Percentiles rank a stretch among this genome's conserved stretches.
These are phyloP conservation scores for Plasmodium coatneyi DNA, from an alignment of 169 alveolate genomes.

Conservation along the genomic window DNA sequence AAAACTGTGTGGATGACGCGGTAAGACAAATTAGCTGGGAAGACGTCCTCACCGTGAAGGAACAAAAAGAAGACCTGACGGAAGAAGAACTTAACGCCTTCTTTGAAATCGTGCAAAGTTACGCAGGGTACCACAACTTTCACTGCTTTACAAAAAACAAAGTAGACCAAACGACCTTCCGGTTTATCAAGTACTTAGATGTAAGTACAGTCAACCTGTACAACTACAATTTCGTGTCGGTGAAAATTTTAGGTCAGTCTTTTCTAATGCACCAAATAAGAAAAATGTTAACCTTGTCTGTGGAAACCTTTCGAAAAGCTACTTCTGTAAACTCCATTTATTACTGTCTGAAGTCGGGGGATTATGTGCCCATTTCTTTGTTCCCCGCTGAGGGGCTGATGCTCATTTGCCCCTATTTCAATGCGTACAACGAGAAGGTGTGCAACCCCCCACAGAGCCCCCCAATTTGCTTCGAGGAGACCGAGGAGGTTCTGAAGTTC, in stretches of 20 bases:
- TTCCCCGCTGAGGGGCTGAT: constrained; percentile 86
- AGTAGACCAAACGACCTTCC: constrained; percentile 80
- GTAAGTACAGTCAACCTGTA: constrained; percentile 53
- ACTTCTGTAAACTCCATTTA: constrained; percentile 83
- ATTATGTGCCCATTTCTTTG: constrained; percentile 64
- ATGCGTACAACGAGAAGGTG: constrained; percentile 43
- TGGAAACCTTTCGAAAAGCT: constrained; percentile 83
- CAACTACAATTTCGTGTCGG: constrained; percentile 73
- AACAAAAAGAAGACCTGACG: constrained; percentile 69
- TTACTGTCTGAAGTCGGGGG: constrained; percentile 75
- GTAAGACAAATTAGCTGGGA: neutral
- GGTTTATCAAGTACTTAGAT: constrained; percentile 84
- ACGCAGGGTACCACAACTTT: constrained; percentile 86
- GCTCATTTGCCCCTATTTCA: constrained; percentile 69
- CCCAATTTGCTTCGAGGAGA: constrained; percentile 28
- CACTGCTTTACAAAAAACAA: constrained; percentile 84
- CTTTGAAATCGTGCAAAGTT: constrained; percentile 77
- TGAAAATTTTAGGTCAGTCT: constrained; percentile 86
- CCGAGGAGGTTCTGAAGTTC: constrained; percentile 9
- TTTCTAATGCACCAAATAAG: constrained; percentile 88
- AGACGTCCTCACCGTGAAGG: constrained; percentile 28
- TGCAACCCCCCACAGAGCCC: constrained; percentile 45
- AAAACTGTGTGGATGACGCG: neutral
- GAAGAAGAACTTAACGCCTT: constrained; percentile 79
- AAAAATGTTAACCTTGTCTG: constrained; percentile 86